Evolutionary conservation across 345 rosid genomes (phyloP), one percentile per base, ranked within the genome.

Genomic region (Erucastrum elatum): DNA sequence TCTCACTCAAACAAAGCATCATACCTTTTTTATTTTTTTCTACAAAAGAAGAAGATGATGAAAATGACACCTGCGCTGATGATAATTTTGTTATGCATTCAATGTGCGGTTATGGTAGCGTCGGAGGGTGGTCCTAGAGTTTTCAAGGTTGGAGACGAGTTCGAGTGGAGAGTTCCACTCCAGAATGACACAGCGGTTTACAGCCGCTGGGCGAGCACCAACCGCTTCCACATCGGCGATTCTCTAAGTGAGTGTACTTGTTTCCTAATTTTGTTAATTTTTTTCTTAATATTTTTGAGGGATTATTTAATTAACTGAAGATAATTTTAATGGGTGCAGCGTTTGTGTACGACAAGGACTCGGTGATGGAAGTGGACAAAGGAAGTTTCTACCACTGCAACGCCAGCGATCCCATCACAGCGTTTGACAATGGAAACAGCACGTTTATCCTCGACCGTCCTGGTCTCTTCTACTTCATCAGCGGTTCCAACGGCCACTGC

Each of bases 381-480:
- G 85, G 86, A 87, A 88, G 90, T 0, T 91, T 84, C 78, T 87
- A 83, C 85, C 96, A 93, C 64, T 93, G 98, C 86, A 87, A 86
- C 77, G 30, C 72, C 2, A 87, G 84, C 82, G 70, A 80, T 3
- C 84, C 90, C 0, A 73, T 83, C 13, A 46, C 72, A 4, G 83
- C 80, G 16, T 87, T 85, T 81, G 80, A 87, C 90, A 84, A 89
- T 34, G 93, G 96, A 4, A 87, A 81, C 72, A 90, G 90, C 78
- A 82, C 75, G 1, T 10, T 91, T 68, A 49, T 66, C 11, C 90
- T 93, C 13, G 91, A 89, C 67, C 84, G 85, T 79, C 85, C 93
- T n/a, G 98, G 96, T 1, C 86, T 87, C 2, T 91, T 89, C 81
- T 93, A 84, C 84, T 91, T 87, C 90, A 87, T 89, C n/a, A 89